A percentile compares a stretch with the other conserved stretches of the same genome.
phyloP scores from a whole-genome alignment of 192 early-diverging fungal species.

The Dissophora ornata region DNA sequence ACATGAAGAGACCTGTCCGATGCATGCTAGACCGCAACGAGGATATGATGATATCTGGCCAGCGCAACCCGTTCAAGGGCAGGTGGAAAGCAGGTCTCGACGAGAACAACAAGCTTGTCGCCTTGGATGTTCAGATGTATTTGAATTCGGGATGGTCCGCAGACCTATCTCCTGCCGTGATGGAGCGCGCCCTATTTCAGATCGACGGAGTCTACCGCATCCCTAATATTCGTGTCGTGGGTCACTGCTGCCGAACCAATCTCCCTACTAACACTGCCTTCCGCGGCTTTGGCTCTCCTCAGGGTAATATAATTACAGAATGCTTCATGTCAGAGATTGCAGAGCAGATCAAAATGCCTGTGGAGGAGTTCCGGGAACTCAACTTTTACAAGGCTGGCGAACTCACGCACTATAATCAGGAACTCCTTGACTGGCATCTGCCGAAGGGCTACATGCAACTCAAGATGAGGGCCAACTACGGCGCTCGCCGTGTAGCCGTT shows the following conservation, averaged over 20 bases:
- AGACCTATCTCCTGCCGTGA: slow-evolving; percentile 72
- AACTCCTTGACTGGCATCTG: slow-evolving; percentile 77
- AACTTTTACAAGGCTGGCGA: slow-evolving; percentile 81
- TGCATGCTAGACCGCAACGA: slow-evolving; percentile 86
- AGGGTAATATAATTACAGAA: slow-evolving; percentile 86
- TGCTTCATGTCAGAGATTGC: slow-evolving; percentile 83
- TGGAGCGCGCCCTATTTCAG: slow-evolving; percentile 81
- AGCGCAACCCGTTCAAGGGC: slow-evolving; percentile 84
- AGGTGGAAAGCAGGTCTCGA: slow-evolving; percentile 82
- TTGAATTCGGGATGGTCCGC: slow-evolving; percentile 74
- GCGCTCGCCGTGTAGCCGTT: slow-evolving; percentile 63
- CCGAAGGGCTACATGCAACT: slow-evolving; percentile 78
- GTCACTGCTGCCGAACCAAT: slow-evolving; percentile 84
- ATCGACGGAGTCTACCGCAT: slow-evolving; percentile 85
- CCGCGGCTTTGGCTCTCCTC: slow-evolving; percentile 87
- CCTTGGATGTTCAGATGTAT: slow-evolving; percentile 69
- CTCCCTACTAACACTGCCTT: slow-evolving; percentile 88
- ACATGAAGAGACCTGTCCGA: slow-evolving; percentile 73
- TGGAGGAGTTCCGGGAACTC: slow-evolving; percentile 70
- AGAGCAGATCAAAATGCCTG: slow-evolving; percentile 69
- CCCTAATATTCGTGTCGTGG: slow-evolving; percentile 72
- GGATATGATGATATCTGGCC: slow-evolving; percentile 81
- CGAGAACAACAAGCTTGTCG: slow-evolving; percentile 72
- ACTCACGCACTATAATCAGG: slow-evolving; percentile 77
- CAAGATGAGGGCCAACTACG: slow-evolving; percentile 62